Base-by-base conservation (phyloP, 352 stramenopile species). In the Phytopythium helicoides region DNA sequence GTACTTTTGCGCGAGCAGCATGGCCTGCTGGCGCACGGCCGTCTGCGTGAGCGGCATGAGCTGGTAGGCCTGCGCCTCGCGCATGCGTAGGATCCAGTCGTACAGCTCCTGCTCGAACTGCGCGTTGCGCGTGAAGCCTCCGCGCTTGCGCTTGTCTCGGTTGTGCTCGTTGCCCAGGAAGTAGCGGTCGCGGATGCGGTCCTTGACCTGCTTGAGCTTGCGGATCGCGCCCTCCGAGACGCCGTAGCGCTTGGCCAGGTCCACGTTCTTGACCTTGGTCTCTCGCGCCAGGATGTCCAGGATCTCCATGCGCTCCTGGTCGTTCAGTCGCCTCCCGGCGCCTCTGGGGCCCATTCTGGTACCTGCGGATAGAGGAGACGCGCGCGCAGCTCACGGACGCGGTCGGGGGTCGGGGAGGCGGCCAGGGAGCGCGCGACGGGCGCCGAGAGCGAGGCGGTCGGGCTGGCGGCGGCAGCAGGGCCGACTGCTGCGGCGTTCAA, bases 271-370 rank as follows among this genome's bases (percentile, higher is more conserved):
- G 26, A 93, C 80, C 64, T 92, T 93, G 47, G 63, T 55, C 56
- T 92, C 85, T n/a, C 72, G 73, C 50, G 84, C 72, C 35, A 92
- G 68, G 51, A 87, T 85, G 52, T 92, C 77, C 47, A 95, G 69
- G 57, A 95, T 95, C 64, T 95, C 82, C 82, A 95, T 95, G 65
- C 85, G 85, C 68, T 95, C 75, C 62, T 95, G 83, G 76, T 95
- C 85, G 58, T 89, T 95, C 57, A 95, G 67, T 2, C 85, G 82
- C 28, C 82, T 76, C 47, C 85, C 85, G 14, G 83, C 81, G 6
- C 85, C 85, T 56, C 85, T 77, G 68, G 57, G 70, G 56, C 83
- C 83, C 83, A 91, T 93, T 28, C 9, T 33, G 9, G 55, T 37
- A n/a, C 9, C 16, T 52, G 10, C 5, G 11, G 18, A 11, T 9